Base-by-base conservation (phyloP, 169 alveolate genomes). In the Plasmodium falciparum region DNA sequence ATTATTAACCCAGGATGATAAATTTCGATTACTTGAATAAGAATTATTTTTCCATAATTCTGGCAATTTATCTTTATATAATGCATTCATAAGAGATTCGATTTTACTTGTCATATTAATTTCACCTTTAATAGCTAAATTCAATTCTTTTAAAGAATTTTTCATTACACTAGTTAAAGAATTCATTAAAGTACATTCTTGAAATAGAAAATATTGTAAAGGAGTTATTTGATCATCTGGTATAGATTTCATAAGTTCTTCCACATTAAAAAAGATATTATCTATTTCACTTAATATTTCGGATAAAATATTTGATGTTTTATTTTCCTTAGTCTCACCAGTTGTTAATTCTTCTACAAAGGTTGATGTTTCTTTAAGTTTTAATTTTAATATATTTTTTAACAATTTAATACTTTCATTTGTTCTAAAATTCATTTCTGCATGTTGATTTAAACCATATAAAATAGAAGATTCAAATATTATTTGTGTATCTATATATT, bases 61-160 rank as follows among this genome's bases (percentile, higher is more conserved):
- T 45, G 99, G 99, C 39, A 97, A 97, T 80, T 95, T 93, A 88
- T 96, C 97, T 50, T 95, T 73, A 72, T 95, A 96, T 39, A 97
- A 88, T 49, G 97, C 80, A 83, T 95, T 97, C 88, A 96, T 96
- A 12, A 97, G 93, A 43, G 78, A 62, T 88, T 98, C 99, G 96
- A 98, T 97, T 75, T 95, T 92, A 49, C 96, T 98, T 75, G 97
- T 95, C 95, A 97, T 95, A 12, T 98, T 97, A 74, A 97, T 94
- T 90, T 97, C 98, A 74, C 99, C 99, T 91, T 97, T 97, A 89
- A 98, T 96, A 20, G 99, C 98, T 72, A 97, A 93, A 71, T 96
- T 96, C 22, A 97, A 93, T 91, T 97, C 99, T 88, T 92, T 92
- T 72, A 97, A 94, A 15, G 97, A 94, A 86, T 93, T 93, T 67